Conservation (phyloP, 192 early-diverging fungal genomes). For the Coemansia guatemalensis region DNA sequence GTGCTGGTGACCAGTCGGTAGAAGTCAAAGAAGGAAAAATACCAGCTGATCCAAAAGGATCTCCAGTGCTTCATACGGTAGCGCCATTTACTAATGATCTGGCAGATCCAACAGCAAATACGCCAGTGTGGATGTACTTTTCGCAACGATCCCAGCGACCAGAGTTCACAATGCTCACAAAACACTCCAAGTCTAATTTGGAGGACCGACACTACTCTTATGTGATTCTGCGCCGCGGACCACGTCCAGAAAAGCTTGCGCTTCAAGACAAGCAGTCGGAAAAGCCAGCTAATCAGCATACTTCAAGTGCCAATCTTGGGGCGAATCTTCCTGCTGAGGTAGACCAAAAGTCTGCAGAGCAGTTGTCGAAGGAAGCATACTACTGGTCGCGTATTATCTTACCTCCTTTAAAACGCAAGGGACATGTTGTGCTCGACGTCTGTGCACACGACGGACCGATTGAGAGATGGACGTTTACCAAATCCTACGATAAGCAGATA, state of each 20-base stretch:
- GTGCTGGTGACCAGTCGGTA: neutral
- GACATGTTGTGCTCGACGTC: slow-evolving; percentile 72
- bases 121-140: slow-evolving; percentile 74
- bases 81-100: slow-evolving; percentile 81
- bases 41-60: neutral
- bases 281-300: neutral
- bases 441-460: slow-evolving; percentile 58
- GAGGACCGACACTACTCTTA: slow-evolving; percentile 81
- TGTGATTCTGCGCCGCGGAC: slow-evolving; percentile 69
- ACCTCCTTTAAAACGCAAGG: slow-evolving; percentile 76
- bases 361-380: slow-evolving; percentile 50
- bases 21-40: neutral
- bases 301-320: slow-evolving; percentile 11
- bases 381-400: slow-evolving; percentile 70
- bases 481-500: slow-evolving; percentile 64
- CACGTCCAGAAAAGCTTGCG: slow-evolving; percentile 23
- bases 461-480: slow-evolving; percentile 70
- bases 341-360: slow-evolving; percentile 10
- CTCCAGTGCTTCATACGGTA: slow-evolving; percentile 63
- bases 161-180: slow-evolving; percentile 64
- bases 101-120: slow-evolving; percentile 65
- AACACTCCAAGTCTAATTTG: slow-evolving; percentile 62
- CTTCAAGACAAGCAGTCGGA: neutral
- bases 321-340: slow-evolving; percentile 16
- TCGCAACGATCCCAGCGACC: slow-evolving; percentile 75